Evolutionary conservation across 305 asterid species (phyloP).

Genomic region (Plantago coronopus): DNA sequence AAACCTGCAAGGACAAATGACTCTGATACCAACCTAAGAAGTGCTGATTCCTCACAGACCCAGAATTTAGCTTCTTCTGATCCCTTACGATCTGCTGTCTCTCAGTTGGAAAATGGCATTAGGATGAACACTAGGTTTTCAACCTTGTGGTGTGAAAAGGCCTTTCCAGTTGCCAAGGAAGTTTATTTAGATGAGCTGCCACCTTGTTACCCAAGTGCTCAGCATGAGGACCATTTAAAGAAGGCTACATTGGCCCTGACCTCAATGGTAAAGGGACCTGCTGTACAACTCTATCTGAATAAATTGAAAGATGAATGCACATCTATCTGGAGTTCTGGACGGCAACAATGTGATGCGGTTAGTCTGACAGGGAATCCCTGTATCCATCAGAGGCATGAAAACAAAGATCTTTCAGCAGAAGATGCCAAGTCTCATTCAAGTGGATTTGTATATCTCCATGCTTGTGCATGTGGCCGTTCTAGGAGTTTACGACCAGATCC

Average conservation of each 20-base stretch:
- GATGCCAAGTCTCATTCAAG: slow-evolving; percentile 69
- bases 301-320: slow-evolving; percentile 78
- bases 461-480: slow-evolving; percentile 97
- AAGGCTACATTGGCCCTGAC: slow-evolving; percentile 53
- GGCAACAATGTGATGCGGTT: slow-evolving; percentile 93
- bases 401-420: slow-evolving; percentile 29
- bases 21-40: slow-evolving; percentile 30
- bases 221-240: slow-evolving; percentile 71
- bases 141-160: slow-evolving; percentile 77
- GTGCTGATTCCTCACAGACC: slow-evolving; percentile 31
- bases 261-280: slow-evolving; percentile 89
- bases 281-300: slow-evolving; percentile 48
- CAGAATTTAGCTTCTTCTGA: slow-evolving; percentile 38
- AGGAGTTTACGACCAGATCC: slow-evolving; percentile 80
- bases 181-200: slow-evolving; percentile 71
- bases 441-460: slow-evolving; percentile 91
- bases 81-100: slow-evolving; percentile 47
- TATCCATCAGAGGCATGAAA: slow-evolving; percentile 74
- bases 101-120: slow-evolving; percentile 53
- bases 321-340: slow-evolving; percentile 78
- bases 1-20: slow-evolving; percentile 36
- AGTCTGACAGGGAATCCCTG: slow-evolving; percentile 97
- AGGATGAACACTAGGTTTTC: slow-evolving; percentile 69
- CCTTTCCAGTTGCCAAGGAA: slow-evolving; percentile 79
- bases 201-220: slow-evolving; percentile 75